These are phyloP conservation scores for Coccomyxa sp. DNA, from an alignment of 139 green algal genomes.

Conservation along the genomic window DNA sequence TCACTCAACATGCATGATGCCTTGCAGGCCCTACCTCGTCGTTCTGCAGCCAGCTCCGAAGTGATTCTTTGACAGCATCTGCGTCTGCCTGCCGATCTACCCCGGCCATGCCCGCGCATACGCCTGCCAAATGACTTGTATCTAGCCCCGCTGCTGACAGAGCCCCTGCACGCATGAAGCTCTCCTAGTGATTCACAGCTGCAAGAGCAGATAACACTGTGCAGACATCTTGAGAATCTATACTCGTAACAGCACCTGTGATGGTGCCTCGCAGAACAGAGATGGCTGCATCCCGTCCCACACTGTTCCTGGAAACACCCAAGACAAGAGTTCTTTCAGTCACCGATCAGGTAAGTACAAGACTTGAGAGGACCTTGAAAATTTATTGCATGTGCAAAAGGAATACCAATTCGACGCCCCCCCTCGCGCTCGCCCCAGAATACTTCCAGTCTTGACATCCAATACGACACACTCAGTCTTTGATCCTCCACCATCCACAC, in stretches of 20 bases:
- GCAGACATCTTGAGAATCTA: too few relatives aligned
- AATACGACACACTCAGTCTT: background rate
- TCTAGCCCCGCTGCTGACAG: background rate
- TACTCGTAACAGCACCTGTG: background rate
- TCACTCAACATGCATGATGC: background rate
- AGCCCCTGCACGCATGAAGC: background rate
- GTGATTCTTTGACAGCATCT: background rate
- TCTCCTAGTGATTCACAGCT: background rate
- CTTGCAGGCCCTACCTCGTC: background rate
- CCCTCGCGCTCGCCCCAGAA: background rate
- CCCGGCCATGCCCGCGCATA: conserved; percentile 1
- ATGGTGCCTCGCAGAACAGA: background rate
- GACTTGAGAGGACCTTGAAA: background rate
- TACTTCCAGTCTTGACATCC: background rate
- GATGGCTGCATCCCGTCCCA: background rate
- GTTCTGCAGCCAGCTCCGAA: background rate
- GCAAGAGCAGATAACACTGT: background rate
- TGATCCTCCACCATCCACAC: background rate
- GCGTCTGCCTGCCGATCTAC: background rate
- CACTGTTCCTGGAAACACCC: background rate
- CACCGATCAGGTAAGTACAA: background rate
- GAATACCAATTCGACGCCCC: background rate
- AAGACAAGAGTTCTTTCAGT: background rate
- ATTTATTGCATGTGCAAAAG: background rate
- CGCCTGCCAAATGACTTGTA: background rate